Base-by-base conservation (phyloP, 192 early-diverging fungal genomes). In the Irineochytrium annulatum region DNA sequence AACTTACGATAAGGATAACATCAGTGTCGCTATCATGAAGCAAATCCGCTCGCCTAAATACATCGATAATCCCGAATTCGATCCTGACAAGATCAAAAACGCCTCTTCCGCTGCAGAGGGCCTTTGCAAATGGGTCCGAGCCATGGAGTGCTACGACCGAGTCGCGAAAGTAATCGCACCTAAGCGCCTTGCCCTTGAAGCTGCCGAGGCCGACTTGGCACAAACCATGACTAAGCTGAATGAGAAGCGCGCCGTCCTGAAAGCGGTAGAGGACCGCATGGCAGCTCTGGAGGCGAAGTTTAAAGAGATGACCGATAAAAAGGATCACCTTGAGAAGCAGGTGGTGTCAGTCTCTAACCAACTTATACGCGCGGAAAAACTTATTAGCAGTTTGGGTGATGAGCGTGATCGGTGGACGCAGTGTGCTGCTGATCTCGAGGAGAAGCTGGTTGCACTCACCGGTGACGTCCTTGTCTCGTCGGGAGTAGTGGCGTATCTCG, bases 131-230 rank as follows among this genome's bases (percentile, higher is more conserved):
- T 83, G 81, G 81, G 81, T 83, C 11, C 67, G 78, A 14, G 81
- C 81, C 6, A 79, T 83, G 72, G 81, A 83, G 58, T 65, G 65
- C 17, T 83, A 83, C 52, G 81, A 83, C 46, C 49, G 81, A 41
- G 75, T 83, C 1, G 81, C 81, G 2, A 83, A 83, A 71, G 74
- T 82, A 14, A 77, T 83, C n/a, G 81, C 81, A 3, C 81, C 81
- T 1, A 83, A 83, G 55, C 68, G 67, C 41, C 67, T 73, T 43
- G 74, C 76, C 20, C 70, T 83, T n/a, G 77, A 69, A 19, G 71
- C 75, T 53, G 81, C 81, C 8, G 74, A 83, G 46, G 63, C 62
- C 3, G 81, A 81, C 22, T 43, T 83, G 2, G 79, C 79, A 1
- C 70, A 72, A 55, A 78, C 77, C 6, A 83, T 83, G 81, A 44